Base-by-base conservation (phyloP, 2,329 filamentous ascomycete species). In the Neonectria coccinea region DNA sequence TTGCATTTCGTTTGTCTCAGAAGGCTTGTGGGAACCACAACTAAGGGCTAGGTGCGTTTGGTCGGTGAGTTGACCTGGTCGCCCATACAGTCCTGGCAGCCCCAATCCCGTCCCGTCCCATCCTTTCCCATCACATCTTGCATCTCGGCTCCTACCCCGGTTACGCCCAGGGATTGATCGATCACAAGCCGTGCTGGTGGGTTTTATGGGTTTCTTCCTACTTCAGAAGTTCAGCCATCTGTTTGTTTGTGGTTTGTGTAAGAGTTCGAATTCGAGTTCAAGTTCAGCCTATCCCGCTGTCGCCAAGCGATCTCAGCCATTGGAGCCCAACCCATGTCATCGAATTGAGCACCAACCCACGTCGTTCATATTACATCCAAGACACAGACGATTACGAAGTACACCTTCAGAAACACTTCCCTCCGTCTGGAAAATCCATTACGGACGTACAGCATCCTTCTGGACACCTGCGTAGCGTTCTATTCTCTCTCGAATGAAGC, bases 331-430 rank as follows among this genome's bases (percentile, higher is more conserved):
- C 33, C 48, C 41, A 29, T 56, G 42, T 29, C 48, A 25, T 33
- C 48, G 39, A 36, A 53, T 68, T 55, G 61, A 47, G 33, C 57
- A 55, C 31, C 41, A 54, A n/a, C 48, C 33, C 58, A 67, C 66
- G 44, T 56, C 27, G 33, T 54, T 29, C 9, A 18, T 8, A 44
- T 22, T 36, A 29, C 47, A 18, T 18, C 27, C 47, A n/a, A 33
- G 44, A 64, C 56, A 58, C 57, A 47, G 25, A 25, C 25, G 25
- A 25, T 25, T 25, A 25, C 25, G 25, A 25, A 61, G 45, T 59
- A 60, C 65, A 66, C 61, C 60, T 56, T 59, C 36, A 51, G 36
- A 64, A 65, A 64, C 62, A 60, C 27, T 53, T 70, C 56, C 56
- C 65, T 63, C 41, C 25, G 57, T 70, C 56, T 42, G 62, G 69